Evolutionary conservation across 2,329 filamentous ascomycete species (phyloP).

Genomic region (Beauveria rudraprayagi): DNA sequence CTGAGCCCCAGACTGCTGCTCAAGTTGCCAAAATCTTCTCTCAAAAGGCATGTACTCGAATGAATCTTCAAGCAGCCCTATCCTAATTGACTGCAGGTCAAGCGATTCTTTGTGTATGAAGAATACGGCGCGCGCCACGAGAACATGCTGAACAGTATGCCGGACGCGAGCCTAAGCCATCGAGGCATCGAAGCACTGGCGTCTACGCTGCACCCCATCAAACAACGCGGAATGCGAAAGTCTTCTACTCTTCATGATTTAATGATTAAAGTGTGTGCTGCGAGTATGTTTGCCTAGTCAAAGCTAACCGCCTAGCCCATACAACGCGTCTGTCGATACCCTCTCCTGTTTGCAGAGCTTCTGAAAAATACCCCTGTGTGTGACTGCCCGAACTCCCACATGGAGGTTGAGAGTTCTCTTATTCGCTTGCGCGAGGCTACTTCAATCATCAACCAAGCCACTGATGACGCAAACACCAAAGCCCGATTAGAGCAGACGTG

Average conservation of each 20-base stretch:
- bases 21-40: constrained; percentile 54
- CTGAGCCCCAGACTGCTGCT: constrained; percentile 51
- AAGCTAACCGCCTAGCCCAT: constrained; percentile 55
- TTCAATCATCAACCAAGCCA: constrained; percentile 75
- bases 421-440: constrained; percentile 66
- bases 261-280: constrained; percentile 66
- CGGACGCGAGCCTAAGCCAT: constrained; percentile 61
- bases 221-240: constrained; percentile 59
- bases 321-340: constrained; percentile 86
- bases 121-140: constrained; percentile 90
- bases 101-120: constrained; percentile 78
- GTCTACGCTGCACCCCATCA: constrained; percentile 63
- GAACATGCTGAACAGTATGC: constrained; percentile 70
- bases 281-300: not conserved
- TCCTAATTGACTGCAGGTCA: constrained; percentile 48
- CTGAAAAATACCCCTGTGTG: constrained; percentile 73
- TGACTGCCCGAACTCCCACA: constrained; percentile 77
- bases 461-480: constrained; percentile 63
- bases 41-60: constrained; percentile 39
- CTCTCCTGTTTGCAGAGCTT: constrained; percentile 76
- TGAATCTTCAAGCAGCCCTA: not conserved
- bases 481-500: constrained; percentile 72
- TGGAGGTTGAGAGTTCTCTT: constrained; percentile 67
- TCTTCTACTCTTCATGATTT: constrained; percentile 74
- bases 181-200: constrained; percentile 78